phyloP scores from a whole-genome alignment of 2,329 filamentous ascomycete species.

The Trichoderma citrinoviride region DNA sequence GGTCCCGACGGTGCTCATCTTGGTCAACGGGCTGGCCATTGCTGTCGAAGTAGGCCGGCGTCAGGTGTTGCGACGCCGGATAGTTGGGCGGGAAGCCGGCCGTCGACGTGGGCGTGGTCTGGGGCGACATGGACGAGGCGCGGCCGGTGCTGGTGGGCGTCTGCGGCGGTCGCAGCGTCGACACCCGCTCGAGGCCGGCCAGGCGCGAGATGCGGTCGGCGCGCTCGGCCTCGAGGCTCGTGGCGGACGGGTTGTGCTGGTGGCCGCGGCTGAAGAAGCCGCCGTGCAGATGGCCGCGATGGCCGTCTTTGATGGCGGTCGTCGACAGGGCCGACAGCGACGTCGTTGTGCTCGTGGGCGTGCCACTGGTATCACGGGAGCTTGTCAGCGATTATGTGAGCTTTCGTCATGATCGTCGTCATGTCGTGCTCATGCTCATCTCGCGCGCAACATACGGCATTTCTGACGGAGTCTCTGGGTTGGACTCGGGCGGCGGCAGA shows the following conservation, averaged over 20 bases:
- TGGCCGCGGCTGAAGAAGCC: conserved; percentile 53
- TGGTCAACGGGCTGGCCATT: conserved; percentile 68
- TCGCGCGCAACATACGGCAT: conserved; percentile 65
- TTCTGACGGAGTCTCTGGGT: conserved; percentile 83
- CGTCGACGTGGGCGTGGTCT: conserved; percentile 51
- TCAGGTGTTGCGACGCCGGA: conserved; percentile 42
- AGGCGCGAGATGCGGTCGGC: conserved; percentile 94
- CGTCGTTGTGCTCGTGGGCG: conserved; percentile 87
- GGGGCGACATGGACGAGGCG: conserved; percentile 45
- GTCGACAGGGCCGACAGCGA: conserved; percentile 90
- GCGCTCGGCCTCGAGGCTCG: conserved; percentile 83
- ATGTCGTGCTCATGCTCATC: not conserved
- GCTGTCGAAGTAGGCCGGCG: conserved; percentile 76
- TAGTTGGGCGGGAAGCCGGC: conserved; percentile 43
- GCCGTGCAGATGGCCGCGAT: conserved; percentile 71
- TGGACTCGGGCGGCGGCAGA: conserved; percentile 76
- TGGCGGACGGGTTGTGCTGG: conserved; percentile 59
- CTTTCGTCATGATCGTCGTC: too few relatives aligned
- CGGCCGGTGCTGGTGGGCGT: conserved; percentile 32
- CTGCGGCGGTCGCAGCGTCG: conserved; percentile 60
- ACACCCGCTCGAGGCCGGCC: conserved; percentile 84
- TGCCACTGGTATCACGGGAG: conserved; percentile 62
- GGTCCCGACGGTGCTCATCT: conserved; percentile 86
- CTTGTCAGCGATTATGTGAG: not conserved
- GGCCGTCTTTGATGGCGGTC: conserved; percentile 93